These are phyloP conservation scores for Boletus fagicola DNA, from an alignment of 768 basidiomycete species.

Conservation along the genomic window DNA sequence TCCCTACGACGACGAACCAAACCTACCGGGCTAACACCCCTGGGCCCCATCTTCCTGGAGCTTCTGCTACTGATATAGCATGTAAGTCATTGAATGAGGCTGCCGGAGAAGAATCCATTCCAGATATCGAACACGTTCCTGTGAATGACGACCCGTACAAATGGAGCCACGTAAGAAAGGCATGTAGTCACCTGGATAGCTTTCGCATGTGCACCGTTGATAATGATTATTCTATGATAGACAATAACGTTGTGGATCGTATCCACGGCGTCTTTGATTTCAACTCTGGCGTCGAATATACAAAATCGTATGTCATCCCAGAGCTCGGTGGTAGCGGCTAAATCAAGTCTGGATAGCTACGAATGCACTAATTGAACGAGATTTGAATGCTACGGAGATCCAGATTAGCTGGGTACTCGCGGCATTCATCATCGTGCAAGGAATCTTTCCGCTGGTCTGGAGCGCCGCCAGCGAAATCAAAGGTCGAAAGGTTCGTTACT, in stretches of 20 bases:
- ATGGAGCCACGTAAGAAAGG: constrained; percentile 60
- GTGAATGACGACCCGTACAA: constrained; percentile 61
- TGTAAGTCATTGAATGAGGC: constrained; percentile 1
- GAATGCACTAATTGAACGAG: constrained; percentile 54
- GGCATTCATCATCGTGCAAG: constrained; percentile 73
- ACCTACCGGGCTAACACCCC: not conserved
- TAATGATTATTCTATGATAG: constrained; percentile 10
- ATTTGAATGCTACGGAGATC: constrained; percentile 56
- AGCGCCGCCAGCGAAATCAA: constrained; percentile 69
- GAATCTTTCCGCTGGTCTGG: constrained; percentile 66
- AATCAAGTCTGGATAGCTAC: constrained; percentile 44
- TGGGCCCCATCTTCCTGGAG: not conserved
- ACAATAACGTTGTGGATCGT: constrained; percentile 29
- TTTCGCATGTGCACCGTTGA: not conserved
- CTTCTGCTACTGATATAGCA: constrained; percentile 1
- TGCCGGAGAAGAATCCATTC: constrained; percentile 3
- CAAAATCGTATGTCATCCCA: constrained; percentile 25
- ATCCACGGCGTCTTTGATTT: constrained; percentile 24
- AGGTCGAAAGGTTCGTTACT: constrained; percentile 58
- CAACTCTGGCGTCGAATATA: constrained; percentile 28
- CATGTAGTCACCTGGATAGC: constrained; percentile 19
- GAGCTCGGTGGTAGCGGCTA: not conserved
- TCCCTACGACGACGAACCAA: constrained; percentile 2
- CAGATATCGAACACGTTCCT: constrained; percentile 36
- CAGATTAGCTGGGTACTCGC: constrained; percentile 70